Conservation (phyloP, 495 filamentous ascomycete genomes). For the Penicillium ochrochloron region DNA sequence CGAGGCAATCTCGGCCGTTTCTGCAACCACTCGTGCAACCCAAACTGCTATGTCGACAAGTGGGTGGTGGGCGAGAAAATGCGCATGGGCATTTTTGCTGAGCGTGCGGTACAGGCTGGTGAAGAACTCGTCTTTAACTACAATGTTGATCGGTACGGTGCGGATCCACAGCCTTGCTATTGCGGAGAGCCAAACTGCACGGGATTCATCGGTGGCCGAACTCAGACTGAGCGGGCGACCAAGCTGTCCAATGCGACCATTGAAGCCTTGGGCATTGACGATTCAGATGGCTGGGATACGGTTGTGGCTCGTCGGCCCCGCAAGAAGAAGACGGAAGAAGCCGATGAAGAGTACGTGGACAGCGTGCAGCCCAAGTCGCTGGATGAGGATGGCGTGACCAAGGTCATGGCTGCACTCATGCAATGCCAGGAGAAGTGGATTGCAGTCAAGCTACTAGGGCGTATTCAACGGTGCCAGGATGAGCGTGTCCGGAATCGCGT, state of each 20-base stretch:
- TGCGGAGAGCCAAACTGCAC: conserved; percentile 95
- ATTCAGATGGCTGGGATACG: conserved; percentile 89
- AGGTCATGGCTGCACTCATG: conserved; percentile 98
- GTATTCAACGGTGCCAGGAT: conserved; percentile 88
- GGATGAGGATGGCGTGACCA: conserved; percentile 87
- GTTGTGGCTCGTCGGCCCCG: conserved; percentile 84
- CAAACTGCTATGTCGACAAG: conserved; percentile 99
- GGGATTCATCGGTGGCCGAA: conserved; percentile 95
- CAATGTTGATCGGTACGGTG: conserved; percentile 98
- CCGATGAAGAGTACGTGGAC: conserved; percentile 96
- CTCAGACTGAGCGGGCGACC: conserved; percentile 92
- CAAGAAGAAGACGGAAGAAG: conserved; percentile 92
- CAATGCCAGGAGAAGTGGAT: conserved; percentile 99
- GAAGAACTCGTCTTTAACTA: conserved; percentile 99
- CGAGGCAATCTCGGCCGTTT: conserved; percentile 95
- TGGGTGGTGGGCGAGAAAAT: conserved; percentile 99
- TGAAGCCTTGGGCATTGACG: conserved; percentile 95
- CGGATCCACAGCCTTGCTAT: conserved; percentile 95
- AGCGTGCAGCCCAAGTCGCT: conserved; percentile 82
- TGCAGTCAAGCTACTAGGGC: conserved; percentile 87
- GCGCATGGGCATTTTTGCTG: conserved; percentile 98
- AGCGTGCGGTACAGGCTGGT: conserved; percentile 81
- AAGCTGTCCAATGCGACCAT: conserved; percentile 90
- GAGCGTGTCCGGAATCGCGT: conserved; percentile 87
- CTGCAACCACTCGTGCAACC: conserved; percentile 99